phyloP scores from a whole-genome alignment of 345 rosid genomes.

The Rhizophora mangle region DNA sequence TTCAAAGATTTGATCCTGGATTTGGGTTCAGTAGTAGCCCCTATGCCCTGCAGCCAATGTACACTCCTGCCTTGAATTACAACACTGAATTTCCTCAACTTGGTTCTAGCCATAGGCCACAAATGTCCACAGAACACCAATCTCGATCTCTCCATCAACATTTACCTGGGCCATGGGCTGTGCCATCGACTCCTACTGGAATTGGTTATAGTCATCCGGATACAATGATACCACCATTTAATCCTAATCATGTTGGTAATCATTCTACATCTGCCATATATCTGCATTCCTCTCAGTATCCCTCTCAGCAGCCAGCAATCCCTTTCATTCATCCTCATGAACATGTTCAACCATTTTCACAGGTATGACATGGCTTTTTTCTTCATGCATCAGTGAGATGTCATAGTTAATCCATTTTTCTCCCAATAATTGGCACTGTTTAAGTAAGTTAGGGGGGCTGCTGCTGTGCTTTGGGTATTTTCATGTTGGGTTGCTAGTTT shows the following conservation, averaged over 20 bases:
- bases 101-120: constrained; percentile 55
- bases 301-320: constrained; percentile 68
- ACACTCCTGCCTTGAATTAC: constrained; percentile 68
- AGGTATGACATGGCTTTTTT: constrained; percentile 41
- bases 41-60: constrained; percentile 64
- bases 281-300: constrained; percentile 63
- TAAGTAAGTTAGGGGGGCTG: no score
- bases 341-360: constrained; percentile 57
- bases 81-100: constrained; percentile 87
- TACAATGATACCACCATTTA: constrained; percentile 57
- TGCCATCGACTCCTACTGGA: constrained; percentile 49
- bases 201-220: constrained; percentile 76
- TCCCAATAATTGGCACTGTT: background rate
- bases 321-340: constrained; percentile 57
- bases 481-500: no score
- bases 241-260: constrained; percentile 54
- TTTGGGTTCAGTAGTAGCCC: constrained; percentile 65
- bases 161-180: constrained; percentile 50
- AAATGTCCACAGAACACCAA: constrained; percentile 60
- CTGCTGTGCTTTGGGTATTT: no score
- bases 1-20: constrained; percentile 82
- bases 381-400: background rate
- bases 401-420: background rate
- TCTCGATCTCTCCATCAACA: constrained; percentile 54
- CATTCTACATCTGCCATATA: constrained; percentile 50